Percentiles rank a stretch among this genome's conserved stretches.
Conservation (phyloP, 2,329 filamentous ascomycete genomes). For the Chaetomium sp. region DNA sequence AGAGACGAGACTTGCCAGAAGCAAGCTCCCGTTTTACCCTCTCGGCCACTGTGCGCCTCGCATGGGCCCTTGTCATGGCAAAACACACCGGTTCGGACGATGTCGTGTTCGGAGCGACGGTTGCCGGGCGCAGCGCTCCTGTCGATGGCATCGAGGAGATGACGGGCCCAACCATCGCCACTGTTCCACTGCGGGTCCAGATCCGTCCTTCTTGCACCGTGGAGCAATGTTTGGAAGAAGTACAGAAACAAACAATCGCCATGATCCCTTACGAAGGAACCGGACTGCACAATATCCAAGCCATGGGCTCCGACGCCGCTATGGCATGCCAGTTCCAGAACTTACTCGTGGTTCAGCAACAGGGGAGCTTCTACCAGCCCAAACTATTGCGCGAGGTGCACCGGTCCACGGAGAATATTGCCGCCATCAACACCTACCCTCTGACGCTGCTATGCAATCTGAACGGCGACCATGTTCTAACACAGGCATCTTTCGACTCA, state of each 20-base stretch:
- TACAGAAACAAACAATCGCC: conserved; percentile 3
- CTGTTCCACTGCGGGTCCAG: conserved; percentile 1
- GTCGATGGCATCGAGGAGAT: conserved; percentile 6
- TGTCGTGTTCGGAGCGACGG: conserved; percentile 3
- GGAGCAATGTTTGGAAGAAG: conserved; percentile 7
- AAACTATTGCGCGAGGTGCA: conserved; percentile 7
- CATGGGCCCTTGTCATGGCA: conserved; percentile 5
- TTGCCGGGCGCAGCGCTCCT: conserved; percentile 1
- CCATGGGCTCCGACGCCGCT: conserved; percentile 3
- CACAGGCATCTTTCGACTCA: conserved; percentile 4
- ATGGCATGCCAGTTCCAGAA: conserved; percentile 5
- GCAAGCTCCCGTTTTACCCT: conserved; percentile 4
- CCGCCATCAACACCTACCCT: conserved; percentile 4
- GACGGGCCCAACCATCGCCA: conserved; percentile 6
- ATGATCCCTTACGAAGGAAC: conserved; percentile 5
- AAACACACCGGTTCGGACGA: conserved; percentile 6
- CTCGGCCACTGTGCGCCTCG: neutral
- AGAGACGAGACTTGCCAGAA: conserved; percentile 4
- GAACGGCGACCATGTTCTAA: conserved; percentile 2
- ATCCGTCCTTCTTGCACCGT: conserved; percentile 5
- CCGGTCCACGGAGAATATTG: conserved; percentile 6
- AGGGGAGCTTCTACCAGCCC: conserved; percentile 1
- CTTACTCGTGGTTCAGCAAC: conserved; percentile 6
- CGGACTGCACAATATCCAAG: conserved; percentile 4
- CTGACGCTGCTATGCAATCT: conserved; percentile 3